These are phyloP conservation scores for Colletotrichum aenigma DNA, from an alignment of 2,329 filamentous ascomycete species.

Conservation along the genomic window DNA sequence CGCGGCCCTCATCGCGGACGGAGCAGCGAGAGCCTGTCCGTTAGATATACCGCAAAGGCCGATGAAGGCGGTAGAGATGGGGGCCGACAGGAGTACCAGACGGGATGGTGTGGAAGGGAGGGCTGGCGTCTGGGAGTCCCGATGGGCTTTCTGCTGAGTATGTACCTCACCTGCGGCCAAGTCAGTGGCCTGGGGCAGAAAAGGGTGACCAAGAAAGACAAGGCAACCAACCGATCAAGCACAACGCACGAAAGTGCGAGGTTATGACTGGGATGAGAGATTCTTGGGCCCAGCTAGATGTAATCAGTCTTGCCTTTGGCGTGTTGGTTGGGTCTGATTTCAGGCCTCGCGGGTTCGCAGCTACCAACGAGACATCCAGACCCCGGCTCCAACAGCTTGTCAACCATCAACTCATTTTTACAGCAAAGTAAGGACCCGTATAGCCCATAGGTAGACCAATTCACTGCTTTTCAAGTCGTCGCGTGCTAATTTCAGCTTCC, in stretches of 20 bases:
- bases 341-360: not conserved
- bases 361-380: not conserved
- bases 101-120: too few relatives aligned
- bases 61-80: not conserved
- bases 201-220: too few relatives aligned
- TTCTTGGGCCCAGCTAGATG: too few relatives aligned
- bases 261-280: not conserved
- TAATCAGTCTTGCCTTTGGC: not conserved
- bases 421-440: too few relatives aligned
- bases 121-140: too few relatives aligned
- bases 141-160: too few relatives aligned
- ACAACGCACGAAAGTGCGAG: not conserved
- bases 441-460: too few relatives aligned
- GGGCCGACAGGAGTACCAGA: too few relatives aligned
- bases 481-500: not conserved
- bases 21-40: not conserved
- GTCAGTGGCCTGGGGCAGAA: too few relatives aligned
- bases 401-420: too few relatives aligned
- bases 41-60: not conserved
- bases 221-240: too few relatives aligned
- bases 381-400: not conserved
- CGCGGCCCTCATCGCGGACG: not conserved
- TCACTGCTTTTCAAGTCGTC: not conserved
- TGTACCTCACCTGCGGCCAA: too few relatives aligned
- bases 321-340: not conserved